Evolutionary conservation across 2,329 filamentous ascomycete genomes (phyloP).

Genomic region (Hypoxylon sp.): DNA sequence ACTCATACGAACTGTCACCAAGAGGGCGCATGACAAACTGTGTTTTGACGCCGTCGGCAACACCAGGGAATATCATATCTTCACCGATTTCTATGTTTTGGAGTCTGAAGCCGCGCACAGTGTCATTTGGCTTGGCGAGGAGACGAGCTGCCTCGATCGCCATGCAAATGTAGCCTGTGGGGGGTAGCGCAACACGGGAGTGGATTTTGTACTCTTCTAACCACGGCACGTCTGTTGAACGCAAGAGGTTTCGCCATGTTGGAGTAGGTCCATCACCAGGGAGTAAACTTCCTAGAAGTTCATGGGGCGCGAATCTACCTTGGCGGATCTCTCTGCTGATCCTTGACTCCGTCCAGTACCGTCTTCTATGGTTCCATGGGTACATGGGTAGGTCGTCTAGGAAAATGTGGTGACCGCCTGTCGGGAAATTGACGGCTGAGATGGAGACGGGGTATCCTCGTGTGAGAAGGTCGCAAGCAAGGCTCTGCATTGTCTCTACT

Average conservation of each 20-base stretch:
- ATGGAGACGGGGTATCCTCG: slow-evolving; percentile 30
- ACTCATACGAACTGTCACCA: neutral
- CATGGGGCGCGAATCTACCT: slow-evolving; percentile 52
- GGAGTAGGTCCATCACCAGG: slow-evolving; percentile 36
- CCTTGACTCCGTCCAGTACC: slow-evolving; percentile 55
- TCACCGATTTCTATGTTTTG: slow-evolving; percentile 46
- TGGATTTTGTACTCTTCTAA: slow-evolving; percentile 63
- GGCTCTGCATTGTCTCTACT: slow-evolving; percentile 49
- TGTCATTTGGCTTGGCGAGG: neutral
- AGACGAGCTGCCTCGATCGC: slow-evolving; percentile 37
- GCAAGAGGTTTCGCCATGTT: slow-evolving; percentile 51
- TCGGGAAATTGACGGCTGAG: slow-evolving; percentile 33
- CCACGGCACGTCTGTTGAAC: slow-evolving; percentile 56
- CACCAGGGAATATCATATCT: slow-evolving; percentile 15
- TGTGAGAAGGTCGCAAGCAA: slow-evolving; percentile 46
- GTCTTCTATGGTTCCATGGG: slow-evolving; percentile 59
- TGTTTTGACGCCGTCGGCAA: neutral
- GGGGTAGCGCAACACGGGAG: slow-evolving; percentile 54
- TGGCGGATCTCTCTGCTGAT: slow-evolving; percentile 49
- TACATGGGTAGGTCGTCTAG: slow-evolving; percentile 59
- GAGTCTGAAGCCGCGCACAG: slow-evolving; percentile 5
- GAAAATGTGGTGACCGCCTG: slow-evolving; percentile 41
- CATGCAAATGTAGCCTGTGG: slow-evolving; percentile 50
- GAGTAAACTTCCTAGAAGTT: slow-evolving; percentile 54
- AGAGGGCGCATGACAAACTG: neutral